A percentile compares a stretch with the other conserved stretches of the same genome.
Conservation (phyloP, 2,329 filamentous ascomycete genomes). For the Cordyceps fumosorosea region DNA sequence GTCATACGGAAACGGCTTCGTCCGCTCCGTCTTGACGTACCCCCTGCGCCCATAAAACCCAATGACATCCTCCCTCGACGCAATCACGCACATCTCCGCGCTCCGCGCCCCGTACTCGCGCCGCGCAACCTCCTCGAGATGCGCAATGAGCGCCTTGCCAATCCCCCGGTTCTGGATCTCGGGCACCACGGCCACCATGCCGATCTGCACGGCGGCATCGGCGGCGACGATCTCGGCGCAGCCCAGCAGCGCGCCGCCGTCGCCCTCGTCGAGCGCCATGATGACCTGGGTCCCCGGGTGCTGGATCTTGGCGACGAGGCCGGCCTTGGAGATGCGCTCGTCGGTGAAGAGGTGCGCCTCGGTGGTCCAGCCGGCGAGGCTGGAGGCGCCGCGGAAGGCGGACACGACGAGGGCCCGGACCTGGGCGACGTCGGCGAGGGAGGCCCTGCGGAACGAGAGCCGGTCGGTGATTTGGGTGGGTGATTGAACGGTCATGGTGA, state of each 20-base stretch:
- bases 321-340: slow-evolving; percentile 34
- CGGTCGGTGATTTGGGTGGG: too few species aligned
- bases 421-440: slow-evolving; percentile 23
- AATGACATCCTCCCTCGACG: slow-evolving; percentile 36
- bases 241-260: slow-evolving; percentile 23
- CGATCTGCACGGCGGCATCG: slow-evolving; percentile 33
- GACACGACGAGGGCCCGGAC: slow-evolving; percentile 34
- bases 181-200: slow-evolving; percentile 41
- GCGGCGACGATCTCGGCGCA: slow-evolving; percentile 35
- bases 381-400: slow-evolving; percentile 37
- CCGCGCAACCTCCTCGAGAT: slow-evolving; percentile 15
- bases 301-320: slow-evolving; percentile 33
- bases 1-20: slow-evolving; percentile 34
- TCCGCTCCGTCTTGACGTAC: slow-evolving; percentile 33
- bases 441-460: slow-evolving; percentile 28
- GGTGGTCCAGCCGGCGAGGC: slow-evolving; percentile 39
- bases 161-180: slow-evolving; percentile 35
- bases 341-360: slow-evolving; percentile 38
- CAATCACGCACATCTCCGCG: slow-evolving; percentile 40
- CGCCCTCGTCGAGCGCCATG: slow-evolving; percentile 25
- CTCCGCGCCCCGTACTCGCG: slow-evolving; percentile 29
- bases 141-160: slow-evolving; percentile 32
- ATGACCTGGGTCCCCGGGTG: slow-evolving; percentile 30
- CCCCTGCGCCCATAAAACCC: slow-evolving; percentile 39
- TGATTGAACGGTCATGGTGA: not conserved